phyloP scores from a whole-genome alignment of 192 early-diverging fungal species.

The Geranomyces michiganensis region DNA sequence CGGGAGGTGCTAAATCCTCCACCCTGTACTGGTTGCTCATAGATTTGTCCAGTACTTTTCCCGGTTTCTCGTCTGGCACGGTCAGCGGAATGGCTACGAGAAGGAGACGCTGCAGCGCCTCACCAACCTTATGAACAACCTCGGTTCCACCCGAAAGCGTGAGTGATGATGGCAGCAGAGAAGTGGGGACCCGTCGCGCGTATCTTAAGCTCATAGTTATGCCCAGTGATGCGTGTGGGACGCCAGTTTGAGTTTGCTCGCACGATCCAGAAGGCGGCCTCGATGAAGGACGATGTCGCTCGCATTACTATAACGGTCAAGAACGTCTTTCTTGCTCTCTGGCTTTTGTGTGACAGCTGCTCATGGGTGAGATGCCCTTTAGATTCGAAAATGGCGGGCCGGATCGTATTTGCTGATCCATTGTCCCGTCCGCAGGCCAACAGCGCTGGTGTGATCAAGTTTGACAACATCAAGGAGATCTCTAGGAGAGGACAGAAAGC shows the following conservation, averaged over 20 bases:
- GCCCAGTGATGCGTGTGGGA: constrained; percentile 67
- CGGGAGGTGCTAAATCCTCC: no score
- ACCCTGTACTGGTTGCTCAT: constrained; percentile 44
- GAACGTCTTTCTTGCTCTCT: constrained; percentile 62
- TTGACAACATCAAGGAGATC: constrained; percentile 67
- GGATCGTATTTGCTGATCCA: background rate
- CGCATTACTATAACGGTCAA: constrained; percentile 56
- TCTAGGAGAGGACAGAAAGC: constrained; percentile 58
- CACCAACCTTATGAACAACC: constrained; percentile 58
- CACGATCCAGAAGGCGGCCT: constrained; percentile 55
- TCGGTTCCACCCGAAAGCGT: constrained; percentile 71
- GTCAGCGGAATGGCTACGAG: constrained; percentile 35
- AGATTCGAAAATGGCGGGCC: background rate
- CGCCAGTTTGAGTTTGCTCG: constrained; percentile 71
- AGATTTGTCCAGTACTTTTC: constrained; percentile 86
- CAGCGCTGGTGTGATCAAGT: constrained; percentile 62
- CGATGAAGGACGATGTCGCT: constrained; percentile 63
- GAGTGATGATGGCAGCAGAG: constrained; percentile 33
- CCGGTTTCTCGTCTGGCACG: constrained; percentile 75
- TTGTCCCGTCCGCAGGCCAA: constrained; percentile 45
- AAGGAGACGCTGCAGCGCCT: constrained; percentile 64
- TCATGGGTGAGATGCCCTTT: constrained; percentile 57
- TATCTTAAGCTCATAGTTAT: background rate
- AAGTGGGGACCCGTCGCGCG: no score
- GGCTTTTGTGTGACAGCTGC: constrained; percentile 65